These are phyloP conservation scores for Didymellaceae sp. DNA, from an alignment of 2,329 filamentous ascomycete genomes.

Conservation along the genomic window DNA sequence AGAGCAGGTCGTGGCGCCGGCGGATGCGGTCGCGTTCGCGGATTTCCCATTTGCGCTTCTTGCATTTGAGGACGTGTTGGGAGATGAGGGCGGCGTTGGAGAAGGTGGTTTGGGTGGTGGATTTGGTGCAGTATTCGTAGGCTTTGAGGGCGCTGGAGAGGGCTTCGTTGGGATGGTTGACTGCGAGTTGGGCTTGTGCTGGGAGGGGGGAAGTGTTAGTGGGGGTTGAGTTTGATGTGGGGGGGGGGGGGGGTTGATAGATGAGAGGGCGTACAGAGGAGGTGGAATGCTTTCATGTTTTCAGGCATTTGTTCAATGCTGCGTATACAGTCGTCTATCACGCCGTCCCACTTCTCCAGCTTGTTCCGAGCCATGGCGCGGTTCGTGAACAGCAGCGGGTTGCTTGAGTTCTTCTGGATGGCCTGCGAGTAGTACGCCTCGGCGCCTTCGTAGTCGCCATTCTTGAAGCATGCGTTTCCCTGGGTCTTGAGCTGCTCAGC, in stretches of 20 bases:
- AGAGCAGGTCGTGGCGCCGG: constrained; percentile 64
- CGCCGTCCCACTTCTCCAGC: constrained; percentile 74
- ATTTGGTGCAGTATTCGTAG: constrained; percentile 70
- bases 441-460: constrained; percentile 69
- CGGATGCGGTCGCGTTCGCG: constrained; percentile 68
- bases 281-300: constrained; percentile 83
- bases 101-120: constrained; percentile 59
- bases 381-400: constrained; percentile 85
- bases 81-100: constrained; percentile 75
- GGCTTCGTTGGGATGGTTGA: constrained; percentile 75
- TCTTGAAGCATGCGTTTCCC: constrained; percentile 70
- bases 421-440: constrained; percentile 77
- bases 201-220: background rate
- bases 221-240: background rate
- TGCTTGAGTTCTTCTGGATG: constrained; percentile 78
- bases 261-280: constrained; percentile 59
- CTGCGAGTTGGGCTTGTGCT: constrained; percentile 79
- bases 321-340: constrained; percentile 76
- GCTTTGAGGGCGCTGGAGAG: constrained; percentile 73
- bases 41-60: constrained; percentile 85
- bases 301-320: constrained; percentile 72
- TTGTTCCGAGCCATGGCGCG: constrained; percentile 83
- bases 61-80: constrained; percentile 75
- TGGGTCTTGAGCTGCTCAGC: constrained; percentile 57
- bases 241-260: background rate